Evolutionary conservation across 768 basidiomycete genomes (phyloP), one percentile per base, ranked within the genome.

Genomic region (Auriculariales sp.): DNA sequence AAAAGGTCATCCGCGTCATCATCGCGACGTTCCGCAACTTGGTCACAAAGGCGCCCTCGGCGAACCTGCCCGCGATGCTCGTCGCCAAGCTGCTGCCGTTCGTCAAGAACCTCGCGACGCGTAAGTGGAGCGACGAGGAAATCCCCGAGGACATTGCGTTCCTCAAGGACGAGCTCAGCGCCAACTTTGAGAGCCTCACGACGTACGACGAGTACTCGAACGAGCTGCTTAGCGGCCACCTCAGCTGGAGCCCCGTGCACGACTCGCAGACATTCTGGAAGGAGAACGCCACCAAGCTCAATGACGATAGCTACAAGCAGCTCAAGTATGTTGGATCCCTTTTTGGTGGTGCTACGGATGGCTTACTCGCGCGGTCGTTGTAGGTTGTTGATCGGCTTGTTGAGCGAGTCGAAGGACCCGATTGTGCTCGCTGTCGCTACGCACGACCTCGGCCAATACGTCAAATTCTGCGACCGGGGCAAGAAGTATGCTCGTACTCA

Each of bases 211-310:
- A 97, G 64, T 99, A 97, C 60, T 78, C 75, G 10, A 92, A 90
- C 0, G 94, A 98, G 62, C 68, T 99, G 28, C 70, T 78, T 15
- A 88, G 86, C 3, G 92, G 93, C 2, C 90, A 91, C 62, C 67
- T 98, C 24, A 85, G 89, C 4, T 98, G 95, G 95, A 81, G 88
- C 3, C 93, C 94, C 11, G 86, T 90, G 9, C 95, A 99, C 59
- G 88, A 92, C 60, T 93, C 88, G 2, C 94, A 97, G 53, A 80
- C 90, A 30, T 99, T 99, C 68, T 99, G 95, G 95, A 88, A 85
- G 60, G 91, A 93, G 68, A 97, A 98, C 60, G 92, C 86, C 3
- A 66, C 70, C 5, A 89, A 79, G 60, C 66, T 98, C 35, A 88
- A 91, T 55, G 92, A 97, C 53, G 78, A 76, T 49, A 83, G 90